phyloP scores from a whole-genome alignment of 306 rosid genomes.

The Adenanthera pavonina region DNA sequence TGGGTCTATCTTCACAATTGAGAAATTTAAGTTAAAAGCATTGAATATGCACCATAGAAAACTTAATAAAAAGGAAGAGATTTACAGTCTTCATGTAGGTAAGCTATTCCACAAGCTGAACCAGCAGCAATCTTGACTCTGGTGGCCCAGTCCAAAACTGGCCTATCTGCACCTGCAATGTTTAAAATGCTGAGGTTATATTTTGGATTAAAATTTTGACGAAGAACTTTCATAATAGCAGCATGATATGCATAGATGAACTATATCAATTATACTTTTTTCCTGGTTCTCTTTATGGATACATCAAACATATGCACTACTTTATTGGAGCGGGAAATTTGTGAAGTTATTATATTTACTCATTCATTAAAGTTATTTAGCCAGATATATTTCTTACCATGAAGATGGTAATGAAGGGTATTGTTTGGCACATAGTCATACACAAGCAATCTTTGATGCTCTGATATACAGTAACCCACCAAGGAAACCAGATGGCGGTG shows the following conservation, averaged over 20 bases:
- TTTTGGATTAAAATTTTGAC: slow-evolving; percentile 25
- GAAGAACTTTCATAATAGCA: background rate
- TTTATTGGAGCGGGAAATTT: background rate
- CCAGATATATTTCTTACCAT: slow-evolving; percentile 66
- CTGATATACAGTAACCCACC: slow-evolving; percentile 92
- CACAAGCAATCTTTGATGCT: slow-evolving; percentile 69
- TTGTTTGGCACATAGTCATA: slow-evolving; percentile 83
- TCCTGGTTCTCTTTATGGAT: background rate
- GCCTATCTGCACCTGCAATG: slow-evolving; percentile 58
- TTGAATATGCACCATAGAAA: slow-evolving; percentile 15
- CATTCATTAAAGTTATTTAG: slow-evolving; percentile 20
- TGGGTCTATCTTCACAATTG: background rate
- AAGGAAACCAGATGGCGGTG: slow-evolving; percentile 98
- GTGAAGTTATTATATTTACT: background rate
- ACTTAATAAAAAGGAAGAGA: slow-evolving; percentile 35
- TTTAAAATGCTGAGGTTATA: slow-evolving; percentile 7
- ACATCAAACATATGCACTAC: background rate
- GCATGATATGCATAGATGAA: slow-evolving; percentile 9
- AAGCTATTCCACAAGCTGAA: slow-evolving; percentile 95
- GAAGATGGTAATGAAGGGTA: slow-evolving; percentile 92
- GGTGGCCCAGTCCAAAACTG: slow-evolving; percentile 79
- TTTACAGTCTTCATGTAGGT: slow-evolving; percentile 97
- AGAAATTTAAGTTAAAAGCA: background rate
- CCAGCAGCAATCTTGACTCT: slow-evolving; percentile 95
- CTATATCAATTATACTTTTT: slow-evolving; percentile 2